phyloP scores from a whole-genome alignment of 805 yeast genomes.

The Saccharomycopsis microspora region DNA sequence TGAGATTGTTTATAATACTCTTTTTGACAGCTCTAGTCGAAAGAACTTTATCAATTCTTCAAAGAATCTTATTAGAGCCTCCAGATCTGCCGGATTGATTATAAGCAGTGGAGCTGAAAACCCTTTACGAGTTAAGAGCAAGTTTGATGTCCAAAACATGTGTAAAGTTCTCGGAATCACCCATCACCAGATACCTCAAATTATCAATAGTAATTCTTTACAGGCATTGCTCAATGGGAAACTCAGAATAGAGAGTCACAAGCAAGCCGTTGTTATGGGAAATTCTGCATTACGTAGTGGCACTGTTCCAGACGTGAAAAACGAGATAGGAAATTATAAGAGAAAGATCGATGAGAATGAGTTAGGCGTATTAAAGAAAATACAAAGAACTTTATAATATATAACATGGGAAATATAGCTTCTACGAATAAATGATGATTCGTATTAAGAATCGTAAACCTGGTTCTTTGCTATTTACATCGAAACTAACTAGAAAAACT shows the following conservation, averaged over 20 bases:
- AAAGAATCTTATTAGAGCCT: constrained; percentile 65
- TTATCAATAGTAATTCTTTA: constrained; percentile 49
- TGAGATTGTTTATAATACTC: constrained; percentile 39
- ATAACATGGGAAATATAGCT: neutral
- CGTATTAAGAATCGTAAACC: neutral
- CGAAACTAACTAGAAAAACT: neutral
- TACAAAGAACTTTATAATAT: neutral
- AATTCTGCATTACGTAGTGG: constrained; percentile 16
- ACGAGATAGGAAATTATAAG: neutral
- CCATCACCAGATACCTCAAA: constrained; percentile 43
- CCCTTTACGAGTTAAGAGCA: constrained; percentile 50
- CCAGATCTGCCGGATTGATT: constrained; percentile 70
- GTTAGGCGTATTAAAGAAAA: constrained; percentile 2
- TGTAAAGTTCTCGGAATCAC: constrained; percentile 63
- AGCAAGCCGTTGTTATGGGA: constrained; percentile 59
- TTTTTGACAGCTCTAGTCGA: constrained; percentile 28
- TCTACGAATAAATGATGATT: neutral
- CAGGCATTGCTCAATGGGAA: constrained; percentile 63
- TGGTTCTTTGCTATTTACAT: neutral
- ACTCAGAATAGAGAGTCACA: constrained; percentile 60
- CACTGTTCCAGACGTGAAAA: neutral
- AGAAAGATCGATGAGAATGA: constrained; percentile 7
- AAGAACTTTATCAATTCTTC: constrained; percentile 61
- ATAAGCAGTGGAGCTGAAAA: constrained; percentile 63
- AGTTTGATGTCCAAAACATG: constrained; percentile 57